Conservation (phyloP, 208 protist species). For the Leishmania guyanensis region DNA sequence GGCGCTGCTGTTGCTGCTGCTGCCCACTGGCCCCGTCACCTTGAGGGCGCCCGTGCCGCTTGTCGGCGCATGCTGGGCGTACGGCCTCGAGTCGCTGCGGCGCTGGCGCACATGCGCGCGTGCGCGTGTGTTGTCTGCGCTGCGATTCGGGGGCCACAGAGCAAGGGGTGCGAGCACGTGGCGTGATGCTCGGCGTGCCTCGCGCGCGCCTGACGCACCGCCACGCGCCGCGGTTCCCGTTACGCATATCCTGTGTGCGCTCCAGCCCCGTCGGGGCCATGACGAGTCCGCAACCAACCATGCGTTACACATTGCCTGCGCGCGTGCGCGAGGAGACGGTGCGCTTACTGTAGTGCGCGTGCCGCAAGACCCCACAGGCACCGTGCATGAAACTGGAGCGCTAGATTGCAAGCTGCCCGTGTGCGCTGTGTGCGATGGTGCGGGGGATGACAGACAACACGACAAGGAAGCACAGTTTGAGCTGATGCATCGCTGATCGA, state of each 20-base stretch:
- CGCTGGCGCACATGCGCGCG: no score
- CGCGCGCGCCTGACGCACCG: conserved; percentile 23
- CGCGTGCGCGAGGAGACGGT: background rate
- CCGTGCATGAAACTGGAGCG: conserved; percentile 28
- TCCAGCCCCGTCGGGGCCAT: conserved; percentile 33
- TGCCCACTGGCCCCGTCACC: no score
- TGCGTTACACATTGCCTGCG: conserved; percentile 16
- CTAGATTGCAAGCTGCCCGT: conserved; percentile 1
- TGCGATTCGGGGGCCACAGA: conserved; percentile 21
- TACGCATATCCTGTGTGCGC: conserved; percentile 36
- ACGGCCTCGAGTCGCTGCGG: no score
- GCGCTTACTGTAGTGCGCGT: conserved; percentile 27
- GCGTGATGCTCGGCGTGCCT: conserved; percentile 22
- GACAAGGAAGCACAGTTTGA: conserved; percentile 24
- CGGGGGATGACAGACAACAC: conserved; percentile 18
- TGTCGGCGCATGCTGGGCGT: no score
- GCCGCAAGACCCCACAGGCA: conserved; percentile 23
- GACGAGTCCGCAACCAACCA: conserved; percentile 34
- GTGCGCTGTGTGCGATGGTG: conserved; percentile 3
- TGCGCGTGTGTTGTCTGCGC: no score
- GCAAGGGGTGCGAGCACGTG: conserved; percentile 20
- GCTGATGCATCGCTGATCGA: conserved; percentile 24
- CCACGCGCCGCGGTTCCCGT: conserved; percentile 21
- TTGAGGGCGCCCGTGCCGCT: no score
- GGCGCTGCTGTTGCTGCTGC: no score